Conservation (phyloP, 306 rosid genomes). For the Carpinus viminea region DNA sequence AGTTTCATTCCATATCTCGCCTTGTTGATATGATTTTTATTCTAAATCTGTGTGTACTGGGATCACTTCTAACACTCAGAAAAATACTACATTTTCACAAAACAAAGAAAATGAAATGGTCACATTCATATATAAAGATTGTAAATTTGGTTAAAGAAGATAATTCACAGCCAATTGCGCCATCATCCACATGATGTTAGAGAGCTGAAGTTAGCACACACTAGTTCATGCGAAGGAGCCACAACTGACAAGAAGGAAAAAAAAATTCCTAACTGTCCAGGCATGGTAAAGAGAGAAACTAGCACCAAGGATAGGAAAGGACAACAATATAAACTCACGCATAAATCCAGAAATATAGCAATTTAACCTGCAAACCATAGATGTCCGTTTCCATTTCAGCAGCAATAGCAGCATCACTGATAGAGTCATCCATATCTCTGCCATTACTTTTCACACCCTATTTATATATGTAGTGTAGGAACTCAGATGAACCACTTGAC, state of each 20-base stretch:
- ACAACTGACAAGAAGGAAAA: neutral
- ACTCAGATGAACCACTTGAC: no score
- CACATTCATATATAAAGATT: neutral
- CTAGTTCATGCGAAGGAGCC: no score
- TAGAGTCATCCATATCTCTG: no score
- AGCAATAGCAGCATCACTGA: constrained; percentile 48
- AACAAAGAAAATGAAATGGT: neutral
- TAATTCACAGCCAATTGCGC: constrained; percentile 4
- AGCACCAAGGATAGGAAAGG: constrained; percentile 26
- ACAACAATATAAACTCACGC: constrained; percentile 4
- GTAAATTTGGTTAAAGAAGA: constrained; percentile 4
- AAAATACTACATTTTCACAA: neutral
- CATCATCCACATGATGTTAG: constrained; percentile 19
- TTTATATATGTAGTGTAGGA: no score
- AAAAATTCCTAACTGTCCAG: neutral
- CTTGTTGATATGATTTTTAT: neutral
- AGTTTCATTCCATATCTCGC: neutral
- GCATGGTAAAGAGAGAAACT: constrained; percentile 12
- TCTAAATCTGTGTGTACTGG: neutral
- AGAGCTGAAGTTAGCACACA: neutral
- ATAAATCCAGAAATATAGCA: constrained; percentile 22
- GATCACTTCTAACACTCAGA: neutral
- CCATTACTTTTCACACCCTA: no score
- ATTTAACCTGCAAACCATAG: constrained; percentile 82
- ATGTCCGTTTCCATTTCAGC: constrained; percentile 72